Percentiles rank a stretch among this genome's conserved stretches.
Evolutionary conservation across 2,329 filamentous ascomycete genomes (phyloP).

Genomic region (Acrodontium crateriforme): DNA sequence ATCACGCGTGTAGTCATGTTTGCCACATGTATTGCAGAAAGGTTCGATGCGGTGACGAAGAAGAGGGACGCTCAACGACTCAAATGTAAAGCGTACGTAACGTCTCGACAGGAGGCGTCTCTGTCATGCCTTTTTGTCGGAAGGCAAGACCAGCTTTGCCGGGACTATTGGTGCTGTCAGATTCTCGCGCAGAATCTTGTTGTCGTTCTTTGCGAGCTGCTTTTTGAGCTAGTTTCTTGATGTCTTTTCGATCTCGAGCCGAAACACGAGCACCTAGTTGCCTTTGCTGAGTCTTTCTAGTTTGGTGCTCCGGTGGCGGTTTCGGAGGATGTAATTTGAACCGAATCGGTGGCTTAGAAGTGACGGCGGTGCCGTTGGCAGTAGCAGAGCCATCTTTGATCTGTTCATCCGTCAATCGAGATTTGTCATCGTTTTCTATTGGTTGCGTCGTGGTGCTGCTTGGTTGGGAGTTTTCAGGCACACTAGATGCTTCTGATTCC

Average conservation of each 20-base stretch:
- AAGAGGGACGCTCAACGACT: conserved; percentile 5
- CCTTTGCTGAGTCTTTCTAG: conserved; percentile 19
- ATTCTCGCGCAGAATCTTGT: conserved; percentile 12
- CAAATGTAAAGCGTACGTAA: conserved; percentile 26
- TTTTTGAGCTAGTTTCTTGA: conserved; percentile 29
- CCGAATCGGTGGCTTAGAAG: conserved; percentile 13
- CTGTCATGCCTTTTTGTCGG: conserved; percentile 19
- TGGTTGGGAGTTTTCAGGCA: conserved; percentile 15
- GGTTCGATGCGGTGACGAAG: background rate
- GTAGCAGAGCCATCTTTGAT: background rate
- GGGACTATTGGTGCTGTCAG: conserved; percentile 7
- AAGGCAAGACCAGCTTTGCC: conserved; percentile 16
- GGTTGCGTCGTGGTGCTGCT: conserved; percentile 9
- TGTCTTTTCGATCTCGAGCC: conserved; percentile 25
- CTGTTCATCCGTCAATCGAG: background rate
- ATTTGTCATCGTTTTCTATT: conserved; percentile 8
- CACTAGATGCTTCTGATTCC: conserved; percentile 19
- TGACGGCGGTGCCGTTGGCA: conserved; percentile 2
- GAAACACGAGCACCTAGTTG: conserved; percentile 23
- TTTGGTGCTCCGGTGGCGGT: conserved; percentile 13
- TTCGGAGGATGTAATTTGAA: conserved; percentile 23
- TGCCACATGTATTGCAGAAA: conserved; percentile 1
- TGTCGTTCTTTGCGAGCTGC: conserved; percentile 26
- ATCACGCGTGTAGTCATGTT: conserved; percentile 4
- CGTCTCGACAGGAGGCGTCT: conserved; percentile 23